Base-by-base conservation (phyloP, 306 rosid genomes). In the Prunus dulcis region DNA sequence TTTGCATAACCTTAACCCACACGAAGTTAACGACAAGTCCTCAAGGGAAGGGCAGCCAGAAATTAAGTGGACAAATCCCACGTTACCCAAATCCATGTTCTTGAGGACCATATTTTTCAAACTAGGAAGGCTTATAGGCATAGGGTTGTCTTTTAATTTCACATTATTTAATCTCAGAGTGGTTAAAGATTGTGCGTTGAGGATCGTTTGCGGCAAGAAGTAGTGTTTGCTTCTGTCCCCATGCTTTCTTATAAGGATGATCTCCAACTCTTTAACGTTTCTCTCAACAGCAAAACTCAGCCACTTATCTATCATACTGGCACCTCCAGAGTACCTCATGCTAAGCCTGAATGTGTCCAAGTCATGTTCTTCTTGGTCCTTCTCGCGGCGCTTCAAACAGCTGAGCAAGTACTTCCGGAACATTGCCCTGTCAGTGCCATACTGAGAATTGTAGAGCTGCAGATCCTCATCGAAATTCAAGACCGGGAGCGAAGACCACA, bases 401-500 rank as follows among this genome's bases (percentile, higher is more conserved):
- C 5, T 22, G 11, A 9, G 4, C 2, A 67, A 5, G 56, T 45
- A 46, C 11, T 7, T 23, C 9, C 41, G 20, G 38, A 67, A 67
- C 13, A 12, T 25, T 56, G 8, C n/a, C 62, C 62, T 56, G 14
- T 56, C 62, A 3, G 13, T 27, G 22, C 5, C 22, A 20, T 56
- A 56, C 62, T 9, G 12, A 19, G 25, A n/a, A 18, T 56, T 0
- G 13, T 2, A 56, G 12, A 56, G 62, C 28, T 56, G 62, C 62
- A 56, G 23, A 22, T 49, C 60, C 57, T 69, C 73, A 15, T 69
- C 60, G 45, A 69, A 25, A 49, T 69, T 51, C 12, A 56, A 4
- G 34, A 57, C 20, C 13, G 76, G 41, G n/a, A 57, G 27, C 13
- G 76, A 34, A 72, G 67, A 57, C 76, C 67, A 72, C 4, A 72